A percentile compares a stretch with the other conserved stretches of the same genome.
These are phyloP conservation scores for Suhomyces bribrorum DNA, from an alignment of 1,139 yeast genomes.

Conservation along the genomic window DNA sequence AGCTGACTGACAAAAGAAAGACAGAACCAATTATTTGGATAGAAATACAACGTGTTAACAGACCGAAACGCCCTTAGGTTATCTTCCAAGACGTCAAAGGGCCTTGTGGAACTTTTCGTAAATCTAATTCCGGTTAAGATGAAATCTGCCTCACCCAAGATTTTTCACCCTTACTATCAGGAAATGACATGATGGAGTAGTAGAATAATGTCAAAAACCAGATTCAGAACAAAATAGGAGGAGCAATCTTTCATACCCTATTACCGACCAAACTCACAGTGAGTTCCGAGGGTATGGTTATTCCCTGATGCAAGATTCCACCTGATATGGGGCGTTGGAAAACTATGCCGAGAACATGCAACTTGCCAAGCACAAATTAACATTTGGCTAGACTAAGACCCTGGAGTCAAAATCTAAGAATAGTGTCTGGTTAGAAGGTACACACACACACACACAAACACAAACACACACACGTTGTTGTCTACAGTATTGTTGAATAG, in stretches of 20 bases:
- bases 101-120: neutral
- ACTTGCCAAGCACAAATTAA: neutral
- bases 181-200: slow-evolving; percentile 8
- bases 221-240: neutral
- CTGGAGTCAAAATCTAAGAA: no score
- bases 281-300: neutral
- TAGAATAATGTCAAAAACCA: slow-evolving; percentile 8
- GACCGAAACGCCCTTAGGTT: no score
- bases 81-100: neutral
- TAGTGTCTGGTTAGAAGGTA: no score
- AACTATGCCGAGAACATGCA: neutral
- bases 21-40: neutral
- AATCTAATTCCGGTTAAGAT: neutral
- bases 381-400: neutral
- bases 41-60: no score
- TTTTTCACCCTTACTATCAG: slow-evolving; percentile 4
- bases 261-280: neutral
- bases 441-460: no score
- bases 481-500: no score
- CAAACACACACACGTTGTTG: no score
- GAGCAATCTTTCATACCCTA: neutral
- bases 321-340: neutral
- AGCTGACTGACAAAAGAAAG: neutral
- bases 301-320: slow-evolving; percentile 1
- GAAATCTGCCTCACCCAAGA: neutral